A percentile compares a stretch with the other conserved stretches of the same genome.
Evolutionary conservation across 1,139 yeast genomes (phyloP).

Genomic region (Geotrichum bryndzae): DNA sequence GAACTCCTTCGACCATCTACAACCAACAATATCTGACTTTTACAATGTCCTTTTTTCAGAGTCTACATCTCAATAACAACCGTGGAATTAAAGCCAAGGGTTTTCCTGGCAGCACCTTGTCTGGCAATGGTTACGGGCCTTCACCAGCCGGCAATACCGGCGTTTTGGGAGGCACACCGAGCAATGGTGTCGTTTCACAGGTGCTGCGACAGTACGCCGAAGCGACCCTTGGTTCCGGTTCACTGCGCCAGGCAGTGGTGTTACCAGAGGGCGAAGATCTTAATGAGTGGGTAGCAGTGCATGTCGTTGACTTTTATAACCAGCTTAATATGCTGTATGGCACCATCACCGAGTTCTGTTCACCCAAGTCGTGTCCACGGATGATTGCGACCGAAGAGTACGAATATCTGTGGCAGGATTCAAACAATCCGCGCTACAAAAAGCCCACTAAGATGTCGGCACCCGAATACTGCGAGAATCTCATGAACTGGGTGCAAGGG

Average conservation of each 20-base stretch:
- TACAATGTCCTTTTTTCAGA: conserved; percentile 49
- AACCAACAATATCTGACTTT: not conserved
- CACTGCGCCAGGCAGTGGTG: conserved; percentile 85
- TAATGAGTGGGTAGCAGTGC: conserved; percentile 95
- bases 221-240: conserved; percentile 89
- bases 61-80: conserved; percentile 33
- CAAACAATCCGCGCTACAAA: conserved; percentile 40
- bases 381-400: conserved; percentile 97
- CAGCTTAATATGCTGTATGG: conserved; percentile 97
- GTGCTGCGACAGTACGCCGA: conserved; percentile 72
- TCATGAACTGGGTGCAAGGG: conserved; percentile 92
- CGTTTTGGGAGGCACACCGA: conserved; percentile 20
- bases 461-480: conserved; percentile 85
- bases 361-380: conserved; percentile 85
- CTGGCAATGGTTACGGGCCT: not conserved
- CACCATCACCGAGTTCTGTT: conserved; percentile 91
- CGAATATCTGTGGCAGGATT: conserved; percentile 93
- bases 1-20: not conserved
- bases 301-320: conserved; percentile 68
- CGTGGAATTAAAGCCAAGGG: conserved; percentile 62
- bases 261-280: conserved; percentile 89
- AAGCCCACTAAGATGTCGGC: conserved; percentile 79
- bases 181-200: conserved; percentile 25
- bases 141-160: not conserved
- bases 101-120: conserved; percentile 58